Evolutionary conservation across 2,329 filamentous ascomycete genomes (phyloP).

Genomic region (Diaporthe sp.): DNA sequence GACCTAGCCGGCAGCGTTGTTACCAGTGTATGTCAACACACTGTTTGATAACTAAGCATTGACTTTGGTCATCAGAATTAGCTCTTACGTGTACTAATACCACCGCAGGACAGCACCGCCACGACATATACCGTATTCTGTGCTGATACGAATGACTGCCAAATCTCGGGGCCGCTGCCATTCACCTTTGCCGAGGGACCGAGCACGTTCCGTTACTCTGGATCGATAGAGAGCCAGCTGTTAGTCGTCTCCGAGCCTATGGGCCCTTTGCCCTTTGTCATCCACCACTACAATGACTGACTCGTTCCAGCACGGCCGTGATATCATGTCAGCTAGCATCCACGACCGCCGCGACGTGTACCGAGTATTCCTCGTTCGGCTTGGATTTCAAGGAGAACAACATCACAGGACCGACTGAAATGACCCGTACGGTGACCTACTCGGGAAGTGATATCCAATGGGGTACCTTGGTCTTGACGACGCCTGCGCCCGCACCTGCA

Average conservation of each 20-base stretch:
- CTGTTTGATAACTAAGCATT: slow-evolving; percentile 43
- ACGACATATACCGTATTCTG: slow-evolving; percentile 67
- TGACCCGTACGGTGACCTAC: slow-evolving; percentile 61
- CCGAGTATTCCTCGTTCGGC: slow-evolving; percentile 62
- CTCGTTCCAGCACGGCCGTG: slow-evolving; percentile 56
- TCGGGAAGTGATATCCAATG: slow-evolving; percentile 58
- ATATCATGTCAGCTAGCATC: slow-evolving; percentile 59
- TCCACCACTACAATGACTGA: not conserved
- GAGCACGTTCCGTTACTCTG: slow-evolving; percentile 51
- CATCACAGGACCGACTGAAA: slow-evolving; percentile 58
- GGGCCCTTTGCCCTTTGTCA: slow-evolving; percentile 11
- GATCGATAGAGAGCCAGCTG: slow-evolving; percentile 31
- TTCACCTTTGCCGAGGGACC: slow-evolving; percentile 63
- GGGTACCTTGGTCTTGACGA: slow-evolving; percentile 60
- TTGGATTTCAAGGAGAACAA: slow-evolving; percentile 55
- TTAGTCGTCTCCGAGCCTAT: not conserved
- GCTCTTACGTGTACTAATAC: slow-evolving; percentile 15
- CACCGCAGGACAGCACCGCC: slow-evolving; percentile 53
- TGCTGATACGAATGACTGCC: slow-evolving; percentile 57
- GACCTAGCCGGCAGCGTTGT: slow-evolving; percentile 62
- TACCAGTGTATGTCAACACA: slow-evolving; percentile 53
- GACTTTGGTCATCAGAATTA: not conserved
- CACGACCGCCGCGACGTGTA: slow-evolving; percentile 61
- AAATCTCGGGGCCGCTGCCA: slow-evolving; percentile 61
- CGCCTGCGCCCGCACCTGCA: slow-evolving; percentile 50